Base-by-base conservation (phyloP, 306 rosid species). In the Argentina anserina region DNA sequence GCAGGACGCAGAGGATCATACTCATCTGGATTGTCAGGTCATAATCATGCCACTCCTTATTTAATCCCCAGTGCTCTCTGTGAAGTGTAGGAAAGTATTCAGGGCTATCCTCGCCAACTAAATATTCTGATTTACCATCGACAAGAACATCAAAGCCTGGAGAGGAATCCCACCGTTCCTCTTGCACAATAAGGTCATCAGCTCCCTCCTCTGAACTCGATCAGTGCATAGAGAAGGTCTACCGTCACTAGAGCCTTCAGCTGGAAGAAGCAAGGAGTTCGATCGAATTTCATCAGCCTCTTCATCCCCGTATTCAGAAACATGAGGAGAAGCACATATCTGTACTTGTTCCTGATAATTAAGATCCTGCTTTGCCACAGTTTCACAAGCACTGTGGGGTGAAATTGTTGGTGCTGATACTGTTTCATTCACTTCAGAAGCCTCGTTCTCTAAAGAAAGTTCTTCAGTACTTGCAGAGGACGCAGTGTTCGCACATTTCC, bases 141-240 rank as follows among this genome's bases (percentile, higher is more conserved):
- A 91, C 98, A 75, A 91, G 88, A 72, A 90, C 96, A 80, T 91
- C 96, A 88, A 94, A 91, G 47, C 97, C 97, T 41, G 95, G 91
- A 59, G 91, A 87, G 36, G 97, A 89, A 70, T 86, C 97, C 91
- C 87, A 85, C 41, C 89, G 79, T 78, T 87, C 93, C 69, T 87
- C 94, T 73, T 73, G 81, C 76, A 82, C 90, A 58, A 79, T 39
- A 68, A 78, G 81, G 69, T 73, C 81, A 58, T 79, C 80, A 45
- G 70, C 82, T 55, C 66, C 89, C 63, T 87, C 94, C 70, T 81
- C 91, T 58, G 85, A 82, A 78, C 90, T 67, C 77, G 83, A 46
- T 83, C 92, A 43, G 81, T 68, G 69, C 74, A 47, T 61, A 47
- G 52, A 69, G 17, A 80, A 76, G 96, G 72, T 70, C 33, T 64